Conservation (phyloP, 495 filamentous ascomycete species). For the Astrocystis sublimbata region DNA sequence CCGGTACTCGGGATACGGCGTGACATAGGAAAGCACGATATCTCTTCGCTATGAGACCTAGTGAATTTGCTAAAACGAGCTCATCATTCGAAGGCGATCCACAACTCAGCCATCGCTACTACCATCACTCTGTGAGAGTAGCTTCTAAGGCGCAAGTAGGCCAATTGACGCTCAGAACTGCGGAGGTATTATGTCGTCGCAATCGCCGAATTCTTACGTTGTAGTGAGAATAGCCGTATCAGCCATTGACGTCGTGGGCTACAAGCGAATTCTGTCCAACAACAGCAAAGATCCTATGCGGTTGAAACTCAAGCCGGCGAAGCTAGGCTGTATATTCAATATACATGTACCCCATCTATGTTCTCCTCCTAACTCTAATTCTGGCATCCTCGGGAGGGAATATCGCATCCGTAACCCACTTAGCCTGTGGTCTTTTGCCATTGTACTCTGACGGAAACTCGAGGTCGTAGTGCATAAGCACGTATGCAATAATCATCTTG, state of each 20-base stretch:
- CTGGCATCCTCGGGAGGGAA: slow-evolving; percentile 33
- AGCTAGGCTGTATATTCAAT: background rate
- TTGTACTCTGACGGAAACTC: slow-evolving; percentile 34
- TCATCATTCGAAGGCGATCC: background rate
- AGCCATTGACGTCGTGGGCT: background rate
- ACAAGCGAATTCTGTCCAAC: background rate
- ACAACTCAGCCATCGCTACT: background rate
- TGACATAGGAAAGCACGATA: no score
- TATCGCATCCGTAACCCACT: slow-evolving; percentile 32
- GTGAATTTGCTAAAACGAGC: background rate
- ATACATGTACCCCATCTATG: background rate
- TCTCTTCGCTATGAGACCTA: background rate
- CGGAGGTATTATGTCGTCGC: no score
- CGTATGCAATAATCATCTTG: slow-evolving; percentile 39
- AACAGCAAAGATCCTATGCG: background rate
- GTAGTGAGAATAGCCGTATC: background rate
- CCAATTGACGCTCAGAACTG: background rate
- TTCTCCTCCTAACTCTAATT: slow-evolving; percentile 30
- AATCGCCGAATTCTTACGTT: background rate
- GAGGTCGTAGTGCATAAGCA: slow-evolving; percentile 46
- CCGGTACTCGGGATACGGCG: no score
- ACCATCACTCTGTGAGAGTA: background rate
- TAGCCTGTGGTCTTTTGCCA: slow-evolving; percentile 30
- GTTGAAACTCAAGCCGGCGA: background rate
- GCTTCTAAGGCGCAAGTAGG: background rate